Evolutionary conservation across 352 stramenopile genomes (phyloP).

Genomic region (Pseudoperonospora humuli): DNA sequence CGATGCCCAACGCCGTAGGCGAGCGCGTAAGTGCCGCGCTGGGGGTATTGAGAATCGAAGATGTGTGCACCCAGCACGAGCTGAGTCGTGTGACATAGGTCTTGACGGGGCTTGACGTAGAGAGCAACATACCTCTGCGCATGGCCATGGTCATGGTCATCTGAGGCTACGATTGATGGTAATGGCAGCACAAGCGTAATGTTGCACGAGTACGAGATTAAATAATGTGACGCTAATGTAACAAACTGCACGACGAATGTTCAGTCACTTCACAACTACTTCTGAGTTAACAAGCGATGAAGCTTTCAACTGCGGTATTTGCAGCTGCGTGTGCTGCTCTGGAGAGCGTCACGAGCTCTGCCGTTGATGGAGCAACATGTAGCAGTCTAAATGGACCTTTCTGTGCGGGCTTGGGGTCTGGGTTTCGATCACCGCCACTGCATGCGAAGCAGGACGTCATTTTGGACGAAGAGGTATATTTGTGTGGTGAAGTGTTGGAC

Average conservation of each 20-base stretch:
- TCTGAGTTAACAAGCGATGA: slow-evolving; percentile 9
- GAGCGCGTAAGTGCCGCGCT: slow-evolving; percentile 29
- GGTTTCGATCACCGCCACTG: slow-evolving; percentile 26
- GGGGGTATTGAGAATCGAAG: slow-evolving; percentile 29
- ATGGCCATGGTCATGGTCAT: too few relatives aligned
- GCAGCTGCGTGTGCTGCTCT: slow-evolving; percentile 4
- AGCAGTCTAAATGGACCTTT: slow-evolving; percentile 71
- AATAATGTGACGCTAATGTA: slow-evolving; percentile 9
- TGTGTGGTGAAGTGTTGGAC: neutral
- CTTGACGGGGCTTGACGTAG: slow-evolving; percentile 23
- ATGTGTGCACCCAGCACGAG: slow-evolving; percentile 36
- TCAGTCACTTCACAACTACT: neutral
- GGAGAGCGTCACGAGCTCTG: neutral
- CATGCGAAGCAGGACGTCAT: slow-evolving; percentile 43
- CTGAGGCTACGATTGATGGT: slow-evolving; percentile 25
- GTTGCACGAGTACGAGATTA: slow-evolving; percentile 3
- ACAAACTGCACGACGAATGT: neutral
- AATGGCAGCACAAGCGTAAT: neutral
- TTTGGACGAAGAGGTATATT: slow-evolving; percentile 26
- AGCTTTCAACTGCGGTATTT: slow-evolving; percentile 1
- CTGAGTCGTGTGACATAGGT: slow-evolving; percentile 24
- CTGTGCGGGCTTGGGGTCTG: slow-evolving; percentile 22
- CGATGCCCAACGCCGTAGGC: slow-evolving; percentile 57
- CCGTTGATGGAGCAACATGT: slow-evolving; percentile 13
- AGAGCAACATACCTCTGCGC: slow-evolving; percentile 38